Base-by-base conservation (phyloP, 371 early-diverging fungal genomes). In the Mortierella sp. region DNA sequence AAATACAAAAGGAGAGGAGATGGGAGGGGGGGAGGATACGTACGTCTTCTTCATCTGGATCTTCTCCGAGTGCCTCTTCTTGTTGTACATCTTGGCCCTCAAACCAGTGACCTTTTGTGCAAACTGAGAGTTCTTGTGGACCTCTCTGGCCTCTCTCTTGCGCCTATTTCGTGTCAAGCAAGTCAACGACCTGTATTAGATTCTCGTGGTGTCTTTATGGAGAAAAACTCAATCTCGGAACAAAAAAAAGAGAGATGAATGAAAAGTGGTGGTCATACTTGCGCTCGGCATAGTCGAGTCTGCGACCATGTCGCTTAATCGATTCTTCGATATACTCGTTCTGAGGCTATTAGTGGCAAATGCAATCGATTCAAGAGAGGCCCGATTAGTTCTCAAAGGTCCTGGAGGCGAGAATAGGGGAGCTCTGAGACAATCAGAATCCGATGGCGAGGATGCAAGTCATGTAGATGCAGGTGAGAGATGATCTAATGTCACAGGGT, bases 301-400 rank as follows among this genome's bases (percentile, higher is more conserved):
- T 91, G 68, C 99, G 94, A 80, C 99, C 99, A 89, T 98, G 95
- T 83, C 94, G 91, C 89, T 97, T 99, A 81, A 99, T 98, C 74
- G 95, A 87, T 85, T 98, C 95, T 89, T 99, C 99, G 85, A 99
- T 99, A 88, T 99, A 99, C 85, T 99, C 98, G 94, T 99, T 98
- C 91, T 99, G 99, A 74, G 99, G 98, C 99, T 91, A 82, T 77
- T 68, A 18, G 44, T 18, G 18, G 4, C 16, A 37, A 55, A 19
- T n/a, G 19, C 28, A 18, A 52, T 37, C 37, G 37, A 37, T 37
- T 37, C 37, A 9, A 37, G 37, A 37, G 37, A 3, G 37, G 37
- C 3, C n/a, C 9, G 37, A 37, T 37, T 37, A 37, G 37, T 37
- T 9, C 9, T 9, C n/a, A n/a, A 37, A 37, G 37, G 37, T 37